Percentiles rank a stretch among this genome's conserved stretches.
These are phyloP conservation scores for Tylopilus intermedius DNA, from an alignment of 768 basidiomycete genomes.

Conservation along the genomic window DNA sequence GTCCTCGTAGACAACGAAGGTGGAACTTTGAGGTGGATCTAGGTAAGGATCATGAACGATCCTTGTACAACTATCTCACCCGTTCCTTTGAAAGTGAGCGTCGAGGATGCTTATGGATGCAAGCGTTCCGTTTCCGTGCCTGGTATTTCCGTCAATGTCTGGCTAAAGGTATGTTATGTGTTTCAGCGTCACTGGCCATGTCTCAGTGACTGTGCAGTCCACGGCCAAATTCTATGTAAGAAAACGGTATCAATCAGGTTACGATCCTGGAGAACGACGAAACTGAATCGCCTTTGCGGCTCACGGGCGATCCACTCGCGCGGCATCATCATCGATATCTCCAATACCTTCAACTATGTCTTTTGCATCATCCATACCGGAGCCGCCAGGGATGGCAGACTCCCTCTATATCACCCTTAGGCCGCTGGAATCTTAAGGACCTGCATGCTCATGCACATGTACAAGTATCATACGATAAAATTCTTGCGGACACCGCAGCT, in stretches of 20 bases:
- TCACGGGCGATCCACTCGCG: slow-evolving; percentile 65
- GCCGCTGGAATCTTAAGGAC: slow-evolving; percentile 7
- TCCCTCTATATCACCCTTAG: slow-evolving; percentile 28
- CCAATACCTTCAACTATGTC: background rate
- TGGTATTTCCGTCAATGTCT: slow-evolving; percentile 81
- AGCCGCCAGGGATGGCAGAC: slow-evolving; percentile 14
- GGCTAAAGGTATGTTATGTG: slow-evolving; percentile 55
- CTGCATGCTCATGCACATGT: slow-evolving; percentile 16
- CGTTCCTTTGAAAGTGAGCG: slow-evolving; percentile 47
- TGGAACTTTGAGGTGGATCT: slow-evolving; percentile 75
- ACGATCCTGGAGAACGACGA: slow-evolving; percentile 71
- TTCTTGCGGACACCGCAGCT: slow-evolving; percentile 6
- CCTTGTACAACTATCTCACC: slow-evolving; percentile 4
- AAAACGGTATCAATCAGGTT: slow-evolving; percentile 48
- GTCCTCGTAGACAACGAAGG: slow-evolving; percentile 62
- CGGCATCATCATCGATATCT: background rate
- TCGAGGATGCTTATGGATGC: slow-evolving; percentile 88
- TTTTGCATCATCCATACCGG: slow-evolving; percentile 1
- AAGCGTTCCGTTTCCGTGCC: slow-evolving; percentile 68
- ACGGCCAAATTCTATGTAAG: slow-evolving; percentile 81
- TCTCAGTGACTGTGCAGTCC: slow-evolving; percentile 45
- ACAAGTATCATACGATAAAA: slow-evolving; percentile 23
- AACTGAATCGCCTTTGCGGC: slow-evolving; percentile 69
- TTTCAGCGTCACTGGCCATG: background rate
- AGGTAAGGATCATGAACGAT: slow-evolving; percentile 37